A percentile compares a stretch with the other conserved stretches of the same genome.
phyloP scores from a whole-genome alignment of 208 protist species.

The Tritrichomonas musculus region DNA sequence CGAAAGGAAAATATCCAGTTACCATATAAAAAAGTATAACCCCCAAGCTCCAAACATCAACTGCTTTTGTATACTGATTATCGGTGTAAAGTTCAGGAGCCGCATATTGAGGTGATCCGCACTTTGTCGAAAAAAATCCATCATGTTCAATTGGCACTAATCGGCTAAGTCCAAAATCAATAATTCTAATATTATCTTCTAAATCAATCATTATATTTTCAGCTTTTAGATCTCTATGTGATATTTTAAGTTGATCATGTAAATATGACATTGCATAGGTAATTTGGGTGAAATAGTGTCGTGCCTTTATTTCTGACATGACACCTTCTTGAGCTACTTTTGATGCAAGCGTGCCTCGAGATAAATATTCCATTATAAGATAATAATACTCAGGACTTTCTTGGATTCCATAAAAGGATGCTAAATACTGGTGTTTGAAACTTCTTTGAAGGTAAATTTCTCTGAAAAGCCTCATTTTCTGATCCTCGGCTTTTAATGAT shows the following conservation, averaged over 20 bases:
- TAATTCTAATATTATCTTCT: background rate
- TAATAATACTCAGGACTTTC: too few relatives aligned
- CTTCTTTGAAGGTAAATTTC: too few relatives aligned
- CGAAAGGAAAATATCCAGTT: background rate
- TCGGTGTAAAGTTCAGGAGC: background rate
- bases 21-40: background rate
- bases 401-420: too few relatives aligned
- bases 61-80: background rate
- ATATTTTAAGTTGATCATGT: background rate
- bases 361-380: too few relatives aligned
- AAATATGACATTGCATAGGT: background rate
- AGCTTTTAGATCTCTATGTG: background rate
- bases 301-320: too few relatives aligned
- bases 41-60: conserved; percentile 6
- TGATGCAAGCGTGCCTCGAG: too few relatives aligned
- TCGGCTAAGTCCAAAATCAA: conserved; percentile 63
- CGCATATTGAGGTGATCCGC: background rate
- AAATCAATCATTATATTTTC: background rate
- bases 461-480: too few relatives aligned
- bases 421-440: too few relatives aligned
- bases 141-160: too few relatives aligned
- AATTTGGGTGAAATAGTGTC: background rate
- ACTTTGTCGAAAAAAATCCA: background rate
- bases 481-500: too few relatives aligned
- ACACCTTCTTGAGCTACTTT: too few relatives aligned